Evolutionary conservation across 129 eudicot species (phyloP), one percentile per base, ranked within the genome.

Genomic region (carrot (Daucus carota)): DNA sequence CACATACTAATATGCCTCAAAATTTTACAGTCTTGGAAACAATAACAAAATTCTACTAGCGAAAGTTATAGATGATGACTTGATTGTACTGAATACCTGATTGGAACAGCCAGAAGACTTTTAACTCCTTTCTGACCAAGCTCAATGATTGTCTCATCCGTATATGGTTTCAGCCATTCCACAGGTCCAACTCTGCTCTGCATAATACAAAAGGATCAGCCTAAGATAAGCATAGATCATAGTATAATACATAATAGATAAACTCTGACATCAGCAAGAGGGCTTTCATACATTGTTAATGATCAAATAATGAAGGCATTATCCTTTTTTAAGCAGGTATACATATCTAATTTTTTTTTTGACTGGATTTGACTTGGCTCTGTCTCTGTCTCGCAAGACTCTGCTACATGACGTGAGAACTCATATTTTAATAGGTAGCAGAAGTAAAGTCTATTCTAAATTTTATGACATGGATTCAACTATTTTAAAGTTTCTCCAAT

Each of bases 161-260:
- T 93, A 74, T 90, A 93, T 52, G 98, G 98, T 84, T 88, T 93
- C 85, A 93, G 83, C 98, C 98, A 93, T 80, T 93, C 98, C 46
- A 93, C 98, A 22, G 98, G 98, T 75, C 98, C 98, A 77, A 93
- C 98, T 85, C 98, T 88, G 85, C 98, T 93, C 98, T 93, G 95
- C 77, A 84, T 43, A 59, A 48, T 73, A 24, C 70, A 65, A 29
- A 59, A 22, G 28, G 40, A 70, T 34, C 77, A 78, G 18, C 38
- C 3, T 59, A 63, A 12, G 46, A 16, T 59, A 62, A 76, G 22
- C 32, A 70, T 70, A 24, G 8, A 34, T 12, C 9, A 38, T 5
- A 28, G 45, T 18, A 22, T 24, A 31, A 38, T 1, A 28, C 48
- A 24, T 9, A 24, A 22, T 31, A 28, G 10, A 14, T 46, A 29